Base-by-base conservation (phyloP, 306 rosid species). In the Prosopis cineraria region DNA sequence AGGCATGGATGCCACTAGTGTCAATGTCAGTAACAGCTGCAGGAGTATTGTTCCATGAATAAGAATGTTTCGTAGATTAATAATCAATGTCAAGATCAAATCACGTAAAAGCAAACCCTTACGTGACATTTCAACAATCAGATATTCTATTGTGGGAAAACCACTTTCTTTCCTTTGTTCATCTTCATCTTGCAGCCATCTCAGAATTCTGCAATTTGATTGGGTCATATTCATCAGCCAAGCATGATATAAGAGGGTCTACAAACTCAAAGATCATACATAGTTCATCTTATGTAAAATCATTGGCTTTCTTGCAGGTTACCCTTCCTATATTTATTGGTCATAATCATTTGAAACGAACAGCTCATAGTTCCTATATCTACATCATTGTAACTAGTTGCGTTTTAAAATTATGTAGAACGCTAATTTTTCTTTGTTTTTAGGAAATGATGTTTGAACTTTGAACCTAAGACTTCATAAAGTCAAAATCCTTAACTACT, bases 111-210 rank as follows among this genome's bases (percentile, higher is more conserved):
- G 16, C 22, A 74, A 55, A 75, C 63, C 19, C 97, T 84, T 86
- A 94, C 98, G 93, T 10, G 98, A 90, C 95, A 94, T 87, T 69
- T 94, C 98, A 14, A 94, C 78, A 17, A 82, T 48, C 24, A 92
- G 68, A 69, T 78, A 67, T 8, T 88, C 66, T 36, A 89, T 83
- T 64, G 36, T 52, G 22, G 90, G 82, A 10, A 41, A 41, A 48
- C 58, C 27, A 16, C 67, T 68, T 10, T 52, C 53, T 74, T 41
- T 77, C 24, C 84, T 68, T 13, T 47, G 55, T 55, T 67, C 82
- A 47, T 86, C 88, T 82, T 95, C 97, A 50, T 89, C 87, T 16
- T 68, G 40, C 24, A 92, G 75, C 97, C 91, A 90, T 83, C 96
- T 89, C 86, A 91, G 77, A 74, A 90, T 89, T 83, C 97, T 95